Percentiles rank a stretch among this genome's conserved stretches.
phyloP scores from a whole-genome alignment of 257 asterid genomes.

The Capsicum rhomboideum region DNA sequence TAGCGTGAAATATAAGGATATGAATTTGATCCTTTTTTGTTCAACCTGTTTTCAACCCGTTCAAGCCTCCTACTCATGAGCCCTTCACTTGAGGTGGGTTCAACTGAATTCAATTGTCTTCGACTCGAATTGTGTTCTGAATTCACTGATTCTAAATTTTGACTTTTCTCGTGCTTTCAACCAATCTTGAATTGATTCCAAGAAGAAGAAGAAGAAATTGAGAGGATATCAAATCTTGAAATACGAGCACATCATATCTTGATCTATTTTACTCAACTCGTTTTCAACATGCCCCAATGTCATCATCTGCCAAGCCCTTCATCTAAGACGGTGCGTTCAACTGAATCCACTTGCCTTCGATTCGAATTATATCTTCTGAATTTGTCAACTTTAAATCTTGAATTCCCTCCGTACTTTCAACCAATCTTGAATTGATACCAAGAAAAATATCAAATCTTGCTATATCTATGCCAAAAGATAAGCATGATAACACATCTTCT shows the following conservation, averaged over 20 bases:
- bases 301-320: neutral
- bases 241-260: no score
- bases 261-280: neutral
- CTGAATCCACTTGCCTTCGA: neutral
- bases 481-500: constrained; percentile 28
- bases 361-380: neutral
- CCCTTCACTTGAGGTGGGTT: neutral
- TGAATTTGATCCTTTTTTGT: neutral
- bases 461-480: constrained; percentile 27
- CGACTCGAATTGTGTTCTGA: neutral
- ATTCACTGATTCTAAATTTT: neutral
- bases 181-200: neutral
- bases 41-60: neutral
- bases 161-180: neutral
- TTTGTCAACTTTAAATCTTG: neutral
- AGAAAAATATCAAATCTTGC: neutral
- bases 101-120: neutral
- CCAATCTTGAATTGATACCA: neutral
- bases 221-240: neutral
- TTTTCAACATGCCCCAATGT: neutral
- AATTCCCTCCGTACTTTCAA: neutral
- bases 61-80: no score
- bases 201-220: neutral
- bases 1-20: neutral
- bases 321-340: neutral